Percentiles rank a stretch among this genome's conserved stretches.
Evolutionary conservation across 352 stramenopile genomes (phyloP).

Genomic region (Phytophthora citrophthora): DNA sequence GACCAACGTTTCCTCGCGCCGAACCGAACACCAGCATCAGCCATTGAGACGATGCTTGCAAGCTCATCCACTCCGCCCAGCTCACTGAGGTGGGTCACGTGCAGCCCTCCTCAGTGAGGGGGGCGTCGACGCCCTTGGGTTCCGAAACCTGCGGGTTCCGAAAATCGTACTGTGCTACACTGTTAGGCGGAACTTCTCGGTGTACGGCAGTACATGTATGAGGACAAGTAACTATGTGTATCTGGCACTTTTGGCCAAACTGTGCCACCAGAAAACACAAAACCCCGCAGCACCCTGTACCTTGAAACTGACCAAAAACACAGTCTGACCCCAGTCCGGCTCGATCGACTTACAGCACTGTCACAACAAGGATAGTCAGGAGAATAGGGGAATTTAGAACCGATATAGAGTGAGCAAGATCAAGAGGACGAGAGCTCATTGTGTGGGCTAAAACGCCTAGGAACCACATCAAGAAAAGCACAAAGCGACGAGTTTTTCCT

Average conservation of each 20-base stretch:
- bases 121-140: slow-evolving; percentile 1
- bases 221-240: neutral
- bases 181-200: neutral
- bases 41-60: slow-evolving; percentile 22
- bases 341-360: slow-evolving; percentile 6
- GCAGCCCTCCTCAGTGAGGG: slow-evolving; percentile 19
- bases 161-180: slow-evolving; percentile 1
- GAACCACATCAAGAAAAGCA: slow-evolving; percentile 5
- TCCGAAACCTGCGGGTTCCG: slow-evolving; percentile 13
- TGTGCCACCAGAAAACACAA: neutral
- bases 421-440: neutral
- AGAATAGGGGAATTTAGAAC: slow-evolving; percentile 19
- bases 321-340: slow-evolving; percentile 11
- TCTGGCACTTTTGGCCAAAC: neutral
- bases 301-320: slow-evolving; percentile 14
- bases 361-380: slow-evolving; percentile 12
- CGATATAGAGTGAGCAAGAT: slow-evolving; percentile 1
- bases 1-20: neutral
- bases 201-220: neutral
- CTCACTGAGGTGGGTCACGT: slow-evolving; percentile 25
- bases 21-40: slow-evolving; percentile 8
- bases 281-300: neutral
- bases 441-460: neutral
- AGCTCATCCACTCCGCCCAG: slow-evolving; percentile 20
- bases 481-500: neutral